These are phyloP conservation scores for Russula earlei DNA, from an alignment of 768 basidiomycete genomes.

Conservation along the genomic window DNA sequence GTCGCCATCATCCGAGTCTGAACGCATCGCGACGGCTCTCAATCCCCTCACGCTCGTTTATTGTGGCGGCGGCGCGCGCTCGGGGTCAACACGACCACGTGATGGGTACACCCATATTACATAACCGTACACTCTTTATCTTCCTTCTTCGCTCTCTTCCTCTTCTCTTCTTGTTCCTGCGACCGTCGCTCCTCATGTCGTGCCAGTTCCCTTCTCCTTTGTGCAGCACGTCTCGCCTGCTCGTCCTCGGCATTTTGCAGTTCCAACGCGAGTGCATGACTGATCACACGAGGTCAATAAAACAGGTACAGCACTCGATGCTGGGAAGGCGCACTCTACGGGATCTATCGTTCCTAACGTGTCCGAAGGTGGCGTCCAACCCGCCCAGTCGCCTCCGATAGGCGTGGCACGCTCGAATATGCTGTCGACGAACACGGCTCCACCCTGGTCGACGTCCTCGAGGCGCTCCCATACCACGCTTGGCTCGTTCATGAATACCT, in stretches of 20 bases:
- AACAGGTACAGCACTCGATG: background rate
- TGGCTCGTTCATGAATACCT: constrained; percentile 66
- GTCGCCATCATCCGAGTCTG: constrained; percentile 1
- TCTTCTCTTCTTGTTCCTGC: constrained; percentile 4
- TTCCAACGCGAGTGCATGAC: constrained; percentile 60
- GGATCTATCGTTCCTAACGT: constrained; percentile 35
- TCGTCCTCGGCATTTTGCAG: constrained; percentile 77
- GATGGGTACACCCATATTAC: constrained; percentile 3
- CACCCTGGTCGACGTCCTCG: constrained; percentile 78
- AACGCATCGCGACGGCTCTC: background rate
- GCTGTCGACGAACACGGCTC: constrained; percentile 69
- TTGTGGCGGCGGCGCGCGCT: background rate
- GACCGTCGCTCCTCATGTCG: background rate
- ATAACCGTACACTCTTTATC: constrained; percentile 15
- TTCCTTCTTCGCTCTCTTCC: background rate
- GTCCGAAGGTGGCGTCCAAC: constrained; percentile 52
- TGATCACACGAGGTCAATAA: constrained; percentile 25
- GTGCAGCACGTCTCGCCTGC: constrained; percentile 29
- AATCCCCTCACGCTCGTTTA: too few relatives aligned
- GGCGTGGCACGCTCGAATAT: constrained; percentile 55
- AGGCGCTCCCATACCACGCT: constrained; percentile 86
- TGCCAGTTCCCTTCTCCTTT: constrained; percentile 18
- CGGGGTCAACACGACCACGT: background rate
- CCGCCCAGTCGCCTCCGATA: constrained; percentile 74
- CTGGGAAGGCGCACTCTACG: constrained; percentile 45